A percentile compares a stretch with the other conserved stretches of the same genome.
phyloP scores from a whole-genome alignment of 345 rosid genomes.

The Sapria himalayana region DNA sequence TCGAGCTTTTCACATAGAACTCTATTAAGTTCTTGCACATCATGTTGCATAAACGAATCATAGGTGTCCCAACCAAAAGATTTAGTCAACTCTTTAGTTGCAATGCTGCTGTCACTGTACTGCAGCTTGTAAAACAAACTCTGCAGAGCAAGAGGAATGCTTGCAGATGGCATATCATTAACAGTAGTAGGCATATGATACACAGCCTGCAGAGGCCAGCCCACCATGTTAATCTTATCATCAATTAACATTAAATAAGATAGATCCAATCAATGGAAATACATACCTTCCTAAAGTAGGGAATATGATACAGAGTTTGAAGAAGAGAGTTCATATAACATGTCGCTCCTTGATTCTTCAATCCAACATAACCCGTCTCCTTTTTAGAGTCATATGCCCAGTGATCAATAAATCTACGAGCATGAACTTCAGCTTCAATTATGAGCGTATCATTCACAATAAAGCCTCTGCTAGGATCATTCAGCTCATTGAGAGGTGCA shows the following conservation, averaged over 20 bases:
- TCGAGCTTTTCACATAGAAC: conserved; percentile 91
- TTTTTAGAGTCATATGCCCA: conserved; percentile 84
- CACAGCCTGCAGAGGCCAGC: conserved; percentile 46
- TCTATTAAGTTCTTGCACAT: conserved; percentile 91
- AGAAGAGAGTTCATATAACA: conserved; percentile 97
- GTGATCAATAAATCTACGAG: conserved; percentile 60
- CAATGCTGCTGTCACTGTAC: conserved; percentile 79
- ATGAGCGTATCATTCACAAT: conserved; percentile 54
- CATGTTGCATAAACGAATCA: conserved; percentile 98
- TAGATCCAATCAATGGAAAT: conserved; percentile 1
- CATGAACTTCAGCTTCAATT: conserved; percentile 83
- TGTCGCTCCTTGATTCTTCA: conserved; percentile 98
- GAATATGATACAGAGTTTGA: conserved; percentile 79
- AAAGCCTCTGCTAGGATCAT: conserved; percentile 78
- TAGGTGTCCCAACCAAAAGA: conserved; percentile 98
- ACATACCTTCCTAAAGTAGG: conserved; percentile 86
- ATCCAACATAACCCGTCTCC: conserved; percentile 94
- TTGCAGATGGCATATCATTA: conserved; percentile 74
- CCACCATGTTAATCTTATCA: conserved; percentile 4
- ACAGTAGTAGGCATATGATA: conserved; percentile 98
- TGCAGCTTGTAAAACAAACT: conserved; percentile 97
- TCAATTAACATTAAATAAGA: conserved; percentile 5
- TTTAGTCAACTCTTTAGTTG: conserved; percentile 81
- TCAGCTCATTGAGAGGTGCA: conserved; percentile 78
- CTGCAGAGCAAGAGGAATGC: conserved; percentile 93